Percentiles rank a stretch among this genome's conserved stretches.
These are phyloP conservation scores for Lachnellula suecica DNA, from an alignment of 2,329 filamentous ascomycete genomes.

Conservation along the genomic window DNA sequence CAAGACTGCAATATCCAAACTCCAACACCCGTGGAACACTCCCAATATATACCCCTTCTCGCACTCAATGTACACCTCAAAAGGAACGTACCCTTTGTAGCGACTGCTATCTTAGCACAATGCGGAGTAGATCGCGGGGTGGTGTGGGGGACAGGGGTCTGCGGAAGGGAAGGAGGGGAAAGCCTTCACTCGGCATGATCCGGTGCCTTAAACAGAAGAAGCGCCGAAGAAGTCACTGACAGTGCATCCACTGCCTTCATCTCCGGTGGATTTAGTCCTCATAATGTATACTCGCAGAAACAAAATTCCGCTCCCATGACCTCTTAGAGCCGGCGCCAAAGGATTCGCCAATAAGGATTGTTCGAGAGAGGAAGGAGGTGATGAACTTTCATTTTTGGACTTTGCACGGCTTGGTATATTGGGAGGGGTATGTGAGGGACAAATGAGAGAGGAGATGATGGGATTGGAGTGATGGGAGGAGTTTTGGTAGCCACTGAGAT, in stretches of 20 bases:
- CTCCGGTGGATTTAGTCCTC: neutral
- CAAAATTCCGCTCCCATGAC: conserved; percentile 1
- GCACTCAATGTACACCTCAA: neutral
- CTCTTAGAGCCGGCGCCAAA: neutral
- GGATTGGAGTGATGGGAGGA: too few species aligned
- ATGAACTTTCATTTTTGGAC: neutral
- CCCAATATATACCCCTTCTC: neutral
- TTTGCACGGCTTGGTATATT: neutral
- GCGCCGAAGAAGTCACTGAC: neutral
- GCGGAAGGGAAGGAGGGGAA: neutral
- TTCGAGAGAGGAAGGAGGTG: neutral
- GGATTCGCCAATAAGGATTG: neutral
- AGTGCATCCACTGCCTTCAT: neutral
- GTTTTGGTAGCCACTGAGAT: too few species aligned
- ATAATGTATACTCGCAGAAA: neutral
- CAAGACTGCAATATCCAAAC: neutral
- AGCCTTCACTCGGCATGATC: neutral
- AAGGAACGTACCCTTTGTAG: neutral
- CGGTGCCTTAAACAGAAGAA: neutral
- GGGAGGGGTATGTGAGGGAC: neutral
- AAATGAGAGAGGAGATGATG: neutral
- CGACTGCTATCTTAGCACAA: neutral
- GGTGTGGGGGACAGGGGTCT: neutral
- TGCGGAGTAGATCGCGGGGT: neutral
- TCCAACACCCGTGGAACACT: neutral